Evolutionary conservation across 2,329 filamentous ascomycete species (phyloP), one percentile per base, ranked within the genome.

Genomic region (Akanthomyces muscarius): DNA sequence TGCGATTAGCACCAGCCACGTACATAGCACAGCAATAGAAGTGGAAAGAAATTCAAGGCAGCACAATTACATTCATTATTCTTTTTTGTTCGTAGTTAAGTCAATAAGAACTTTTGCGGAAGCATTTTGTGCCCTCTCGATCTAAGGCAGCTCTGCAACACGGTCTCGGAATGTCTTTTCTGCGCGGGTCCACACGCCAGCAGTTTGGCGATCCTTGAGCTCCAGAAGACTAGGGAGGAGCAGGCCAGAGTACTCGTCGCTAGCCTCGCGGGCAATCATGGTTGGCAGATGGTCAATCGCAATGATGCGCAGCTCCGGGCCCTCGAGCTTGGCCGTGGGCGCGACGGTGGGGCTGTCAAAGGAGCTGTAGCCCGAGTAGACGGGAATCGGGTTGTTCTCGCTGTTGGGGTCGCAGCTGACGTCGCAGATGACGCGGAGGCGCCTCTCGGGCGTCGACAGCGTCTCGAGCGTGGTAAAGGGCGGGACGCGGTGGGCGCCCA

Each of bases 221-320:
- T 87, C 83, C 67, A 94, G 75, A 69, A 97, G 78, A 71, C 86
- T 89, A 4, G 91, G 91, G 69, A 96, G 78, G 66, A 97, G 78
- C 62, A 89, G 88, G 52, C 82, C 79, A 74, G 87, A 90, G 79
- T 96, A 97, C 42, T 88, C 89, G 77, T 97, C 92, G 44, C 86
- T 90, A 25, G 91, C 87, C 77, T 97, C 92, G 63, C 92, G 82
- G 1, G 92, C 90, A 44, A 97, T 81, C 65, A 96, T 82, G 61
- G 86, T 89, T 5, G 90, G 90, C 63, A 93, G 81, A 73, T 94
- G 90, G 73, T 93, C 90, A 71, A 94, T 93, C 71, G 86, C 89
- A 75, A 96, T 95, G 67, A 96, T 89, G 57, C 84, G 87, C 65
- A 96, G 76, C 13, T 84, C 81, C 0, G 88, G 85, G 57, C 79